Evolutionary conservation across 306 rosid genomes (phyloP).

Genomic region (Begonia fuchsioides): DNA sequence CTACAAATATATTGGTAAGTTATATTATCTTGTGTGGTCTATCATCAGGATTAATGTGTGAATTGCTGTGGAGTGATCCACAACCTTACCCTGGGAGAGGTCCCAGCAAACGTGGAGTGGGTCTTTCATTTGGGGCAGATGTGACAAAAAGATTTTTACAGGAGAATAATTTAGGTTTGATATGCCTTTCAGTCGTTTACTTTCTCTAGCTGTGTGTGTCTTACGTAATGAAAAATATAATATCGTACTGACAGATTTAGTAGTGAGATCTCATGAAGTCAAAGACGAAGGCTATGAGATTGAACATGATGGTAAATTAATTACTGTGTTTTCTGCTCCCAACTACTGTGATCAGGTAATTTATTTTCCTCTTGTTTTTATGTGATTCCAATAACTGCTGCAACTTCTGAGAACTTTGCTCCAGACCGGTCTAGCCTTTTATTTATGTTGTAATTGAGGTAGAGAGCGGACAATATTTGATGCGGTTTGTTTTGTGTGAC

Average conservation of each 20-base stretch:
- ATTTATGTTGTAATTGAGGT: too few species aligned
- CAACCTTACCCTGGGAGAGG: slow-evolving; percentile 93
- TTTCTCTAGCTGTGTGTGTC: background rate
- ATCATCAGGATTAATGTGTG: slow-evolving; percentile 86
- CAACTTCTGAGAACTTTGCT: too few species aligned
- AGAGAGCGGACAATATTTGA: background rate
- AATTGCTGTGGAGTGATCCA: slow-evolving; percentile 97
- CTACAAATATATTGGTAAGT: background rate
- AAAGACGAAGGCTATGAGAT: slow-evolving; percentile 98
- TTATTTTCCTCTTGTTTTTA: background rate
- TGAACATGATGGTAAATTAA: slow-evolving; percentile 94
- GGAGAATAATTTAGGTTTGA: slow-evolving; percentile 77
- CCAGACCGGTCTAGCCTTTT: too few species aligned
- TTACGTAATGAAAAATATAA: background rate
- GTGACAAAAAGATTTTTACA: slow-evolving; percentile 79
- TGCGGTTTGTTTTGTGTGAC: background rate
- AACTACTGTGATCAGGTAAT: slow-evolving; percentile 98
- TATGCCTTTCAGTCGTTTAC: background rate
- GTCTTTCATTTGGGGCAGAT: slow-evolving; percentile 86
- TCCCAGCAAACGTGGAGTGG: slow-evolving; percentile 97
- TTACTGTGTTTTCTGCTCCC: slow-evolving; percentile 98
- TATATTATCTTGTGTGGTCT: slow-evolving; percentile 6
- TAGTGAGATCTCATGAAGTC: slow-evolving; percentile 98
- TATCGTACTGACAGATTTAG: slow-evolving; percentile 47
- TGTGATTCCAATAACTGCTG: background rate